Conservation (phyloP, 257 asterid genomes). For the Solanum bulbocastanum region DNA sequence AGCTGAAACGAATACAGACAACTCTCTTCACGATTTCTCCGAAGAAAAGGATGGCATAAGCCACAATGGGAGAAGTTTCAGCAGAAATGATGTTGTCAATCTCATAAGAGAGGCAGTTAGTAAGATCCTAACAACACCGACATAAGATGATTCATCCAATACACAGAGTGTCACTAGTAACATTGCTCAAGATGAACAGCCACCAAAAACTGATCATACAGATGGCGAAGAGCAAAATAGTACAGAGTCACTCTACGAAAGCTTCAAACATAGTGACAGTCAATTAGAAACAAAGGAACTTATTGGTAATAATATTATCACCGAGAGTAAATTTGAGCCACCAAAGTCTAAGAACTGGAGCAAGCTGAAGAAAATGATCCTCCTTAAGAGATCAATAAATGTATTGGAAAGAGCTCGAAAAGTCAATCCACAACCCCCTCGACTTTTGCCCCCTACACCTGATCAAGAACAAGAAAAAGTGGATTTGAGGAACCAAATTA, state of each 20-base stretch:
- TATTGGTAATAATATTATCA: neutral
- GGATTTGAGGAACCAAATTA: conserved; percentile 56
- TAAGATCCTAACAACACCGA: conserved; percentile 56
- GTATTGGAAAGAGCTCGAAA: conserved; percentile 67
- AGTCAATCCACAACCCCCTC: conserved; percentile 12
- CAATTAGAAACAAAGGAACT: neutral
- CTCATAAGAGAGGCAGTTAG: conserved; percentile 81
- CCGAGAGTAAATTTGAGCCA: conserved; percentile 5
- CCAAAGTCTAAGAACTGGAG: conserved; percentile 62
- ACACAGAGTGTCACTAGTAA: conserved; percentile 5
- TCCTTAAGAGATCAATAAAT: conserved; percentile 62
- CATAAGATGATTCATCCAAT: conserved; percentile 33
- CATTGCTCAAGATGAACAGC: conserved; percentile 19
- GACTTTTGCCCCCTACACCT: conserved; percentile 8
- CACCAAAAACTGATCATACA: conserved; percentile 4
- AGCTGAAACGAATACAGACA: neutral
- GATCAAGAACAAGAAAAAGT: conserved; percentile 34
- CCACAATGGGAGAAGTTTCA: conserved; percentile 27
- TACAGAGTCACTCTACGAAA: neutral
- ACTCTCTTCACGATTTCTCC: neutral
- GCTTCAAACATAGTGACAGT: neutral
- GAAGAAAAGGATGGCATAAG: neutral
- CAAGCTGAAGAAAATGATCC: conserved; percentile 61
- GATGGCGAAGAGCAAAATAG: neutral
- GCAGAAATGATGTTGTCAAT: conserved; percentile 51